Conservation (phyloP, 2,329 filamentous ascomycete species). For the Neocucurbitaria cava region DNA sequence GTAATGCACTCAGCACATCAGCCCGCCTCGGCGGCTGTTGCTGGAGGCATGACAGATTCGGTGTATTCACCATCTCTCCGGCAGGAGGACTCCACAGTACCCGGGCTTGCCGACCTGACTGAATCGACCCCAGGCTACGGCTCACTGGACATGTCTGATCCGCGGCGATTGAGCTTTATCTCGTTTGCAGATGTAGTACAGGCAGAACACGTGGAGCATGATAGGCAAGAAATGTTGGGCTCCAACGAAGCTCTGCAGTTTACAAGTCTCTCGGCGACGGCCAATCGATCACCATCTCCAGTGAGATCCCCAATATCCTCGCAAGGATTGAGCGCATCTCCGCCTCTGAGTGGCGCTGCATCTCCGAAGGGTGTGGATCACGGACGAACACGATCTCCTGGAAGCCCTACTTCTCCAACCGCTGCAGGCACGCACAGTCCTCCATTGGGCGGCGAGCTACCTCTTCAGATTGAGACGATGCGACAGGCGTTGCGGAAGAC, state of each 20-base stretch:
- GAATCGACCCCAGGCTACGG: slow-evolving; percentile 73
- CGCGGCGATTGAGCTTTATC: slow-evolving; percentile 89
- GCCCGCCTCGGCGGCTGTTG: slow-evolving; percentile 72
- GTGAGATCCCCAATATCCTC: slow-evolving; percentile 80
- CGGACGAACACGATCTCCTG: slow-evolving; percentile 65
- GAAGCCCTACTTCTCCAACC: slow-evolving; percentile 62
- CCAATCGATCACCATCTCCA: slow-evolving; percentile 76
- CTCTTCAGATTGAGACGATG: slow-evolving; percentile 92
- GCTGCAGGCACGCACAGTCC: slow-evolving; percentile 60
- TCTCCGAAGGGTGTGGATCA: slow-evolving; percentile 76
- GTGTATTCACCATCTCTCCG: slow-evolving; percentile 43
- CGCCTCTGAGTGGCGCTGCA: slow-evolving; percentile 76
- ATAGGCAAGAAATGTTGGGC: slow-evolving; percentile 51
- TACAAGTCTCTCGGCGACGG: slow-evolving; percentile 69
- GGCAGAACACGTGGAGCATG: slow-evolving; percentile 74
- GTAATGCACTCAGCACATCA: slow-evolving; percentile 86
- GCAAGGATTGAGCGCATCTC: slow-evolving; percentile 71
- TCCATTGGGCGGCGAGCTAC: slow-evolving; percentile 71
- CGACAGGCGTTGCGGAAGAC: slow-evolving; percentile 85
- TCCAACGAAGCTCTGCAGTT: slow-evolving; percentile 70
- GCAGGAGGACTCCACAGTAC: slow-evolving; percentile 37
- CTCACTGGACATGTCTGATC: slow-evolving; percentile 76
- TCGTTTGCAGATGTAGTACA: slow-evolving; percentile 97
- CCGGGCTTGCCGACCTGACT: slow-evolving; percentile 32
- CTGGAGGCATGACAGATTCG: slow-evolving; percentile 43